phyloP scores from a whole-genome alignment of 2,329 filamentous ascomycete genomes.

The Colletotrichum sp. region DNA sequence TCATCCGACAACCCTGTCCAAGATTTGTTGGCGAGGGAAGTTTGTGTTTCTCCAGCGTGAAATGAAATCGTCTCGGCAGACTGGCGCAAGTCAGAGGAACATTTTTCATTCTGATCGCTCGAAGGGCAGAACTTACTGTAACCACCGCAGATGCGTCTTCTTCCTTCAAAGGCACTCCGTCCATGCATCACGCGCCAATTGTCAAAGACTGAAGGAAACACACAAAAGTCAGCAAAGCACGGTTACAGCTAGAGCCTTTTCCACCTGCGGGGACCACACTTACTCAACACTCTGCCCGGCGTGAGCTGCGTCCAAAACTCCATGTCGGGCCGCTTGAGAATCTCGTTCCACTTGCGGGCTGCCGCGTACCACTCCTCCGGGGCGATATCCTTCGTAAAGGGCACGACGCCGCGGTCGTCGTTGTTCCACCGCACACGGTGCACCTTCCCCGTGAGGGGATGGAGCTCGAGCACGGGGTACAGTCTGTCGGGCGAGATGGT shows the following conservation, averaged over 20 bases:
- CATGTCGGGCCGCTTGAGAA: slow-evolving; percentile 68
- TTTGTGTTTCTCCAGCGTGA: slow-evolving; percentile 79
- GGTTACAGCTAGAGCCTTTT: neutral
- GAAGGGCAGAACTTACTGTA: slow-evolving; percentile 72
- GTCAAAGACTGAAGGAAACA: slow-evolving; percentile 74
- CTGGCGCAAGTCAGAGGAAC: slow-evolving; percentile 43
- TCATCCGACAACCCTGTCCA: slow-evolving; percentile 28
- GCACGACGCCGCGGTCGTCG: slow-evolving; percentile 78
- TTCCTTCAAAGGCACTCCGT: slow-evolving; percentile 80
- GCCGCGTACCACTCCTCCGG: slow-evolving; percentile 78
- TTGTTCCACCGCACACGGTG: slow-evolving; percentile 89
- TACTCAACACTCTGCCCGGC: slow-evolving; percentile 80
- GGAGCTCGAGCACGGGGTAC: slow-evolving; percentile 75
- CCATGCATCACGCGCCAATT: slow-evolving; percentile 97
- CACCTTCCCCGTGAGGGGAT: slow-evolving; percentile 39
- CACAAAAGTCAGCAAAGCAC: slow-evolving; percentile 20
- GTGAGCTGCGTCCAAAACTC: slow-evolving; percentile 83
- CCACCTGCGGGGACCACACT: slow-evolving; percentile 33
- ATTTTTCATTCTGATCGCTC: neutral
- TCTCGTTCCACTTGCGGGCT: slow-evolving; percentile 73
- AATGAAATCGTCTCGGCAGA: slow-evolving; percentile 81
- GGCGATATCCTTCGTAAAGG: slow-evolving; percentile 51
- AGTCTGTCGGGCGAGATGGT: slow-evolving; percentile 74
- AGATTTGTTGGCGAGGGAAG: slow-evolving; percentile 52
- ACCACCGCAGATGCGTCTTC: slow-evolving; percentile 86